Evolutionary conservation across 2,329 filamentous ascomycete genomes (phyloP), one percentile per base, ranked within the genome.

Genomic region (Cordyceps farinosa): DNA sequence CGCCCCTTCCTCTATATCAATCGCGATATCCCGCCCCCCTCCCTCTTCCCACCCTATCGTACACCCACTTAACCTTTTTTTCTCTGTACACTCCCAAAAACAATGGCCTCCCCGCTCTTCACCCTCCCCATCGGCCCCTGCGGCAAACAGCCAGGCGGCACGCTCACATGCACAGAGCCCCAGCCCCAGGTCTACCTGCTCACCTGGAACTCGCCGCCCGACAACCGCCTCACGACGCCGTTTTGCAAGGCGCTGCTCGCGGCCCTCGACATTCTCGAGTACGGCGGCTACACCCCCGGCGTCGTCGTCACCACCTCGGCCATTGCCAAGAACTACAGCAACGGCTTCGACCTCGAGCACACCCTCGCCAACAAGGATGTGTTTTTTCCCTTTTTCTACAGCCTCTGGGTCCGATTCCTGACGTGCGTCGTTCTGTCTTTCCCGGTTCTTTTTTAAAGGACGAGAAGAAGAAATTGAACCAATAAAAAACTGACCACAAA

Each of bases 301-400:
- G 90, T 93, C 6, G 81, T 95, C 15, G 79, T 93, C 64, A 94
- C 90, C 5, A 94, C 90, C 0, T 90, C 87, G 48, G 84, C 82
- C 54, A 89, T 93, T 64, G 73, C 79, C 58, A 95, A 95, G 72
- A 94, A 94, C 80, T 95, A 90, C 78, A 88, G 84, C 74, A 94
- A 94, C 76, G 91, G 91, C 0, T 82, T 95, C n/a, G 90, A 95
- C 73, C 83, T 93, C 15, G 81, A 86, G 45, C 84, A 90, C 71
- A 88, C 87, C n/a, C 70, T 80, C 40, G 74, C 76, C 36, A 85
- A 84, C 0, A 61, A 47, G 51, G 80, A 85, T 1, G 80, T 80
- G 3, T 94, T 90, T 78, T 85, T 86, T 69, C 76, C 84, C 13
- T 79, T 80, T 57, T 76, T 92, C 11, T 92, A 87, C 76, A 78